A percentile compares a stretch with the other conserved stretches of the same genome.
phyloP scores from a whole-genome alignment of 169 alveolate species.

The Eimeria necatrix region DNA sequence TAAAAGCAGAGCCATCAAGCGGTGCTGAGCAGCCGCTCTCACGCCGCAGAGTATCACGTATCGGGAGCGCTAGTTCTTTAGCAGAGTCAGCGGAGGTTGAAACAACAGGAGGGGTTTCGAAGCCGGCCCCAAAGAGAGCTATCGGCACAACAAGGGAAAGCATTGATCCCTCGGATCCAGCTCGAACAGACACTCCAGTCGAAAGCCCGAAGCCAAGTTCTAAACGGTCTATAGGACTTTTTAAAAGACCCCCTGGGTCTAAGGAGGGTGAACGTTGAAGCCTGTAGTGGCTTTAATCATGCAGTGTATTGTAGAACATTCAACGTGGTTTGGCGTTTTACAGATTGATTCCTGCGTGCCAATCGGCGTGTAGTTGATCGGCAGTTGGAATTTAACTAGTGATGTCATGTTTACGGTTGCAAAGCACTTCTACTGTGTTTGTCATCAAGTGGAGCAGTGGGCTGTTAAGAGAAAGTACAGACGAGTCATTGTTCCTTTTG shows the following conservation, averaged over 20 bases:
- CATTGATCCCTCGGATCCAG: not conserved
- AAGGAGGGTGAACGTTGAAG: conserved; percentile 11
- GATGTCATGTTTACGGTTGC: too few relatives aligned
- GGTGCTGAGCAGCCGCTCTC: not conserved
- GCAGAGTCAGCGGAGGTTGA: conserved; percentile 24
- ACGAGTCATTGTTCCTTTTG: too few relatives aligned
- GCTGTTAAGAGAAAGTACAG: too few relatives aligned
- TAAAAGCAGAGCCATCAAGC: not conserved
- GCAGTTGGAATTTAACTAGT: too few relatives aligned
- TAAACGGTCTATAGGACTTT: conserved; percentile 53
- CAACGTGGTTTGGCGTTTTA: too few relatives aligned
- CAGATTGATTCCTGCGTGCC: too few relatives aligned
- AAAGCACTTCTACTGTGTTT: too few relatives aligned
- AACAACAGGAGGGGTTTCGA: not conserved
- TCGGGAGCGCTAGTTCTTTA: not conserved
- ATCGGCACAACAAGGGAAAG: not conserved
- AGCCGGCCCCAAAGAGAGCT: conserved; percentile 51
- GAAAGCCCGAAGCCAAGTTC: not conserved
- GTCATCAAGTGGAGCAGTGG: too few relatives aligned
- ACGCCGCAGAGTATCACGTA: conserved; percentile 57
- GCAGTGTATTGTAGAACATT: too few relatives aligned
- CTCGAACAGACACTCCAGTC: not conserved
- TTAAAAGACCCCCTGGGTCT: conserved; percentile 46
- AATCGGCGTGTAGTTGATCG: too few relatives aligned
- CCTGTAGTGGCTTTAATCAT: not conserved